A percentile compares a stretch with the other conserved stretches of the same genome.
Conservation (phyloP, 2,329 filamentous ascomycete species). For the Colletotrichum sp. region DNA sequence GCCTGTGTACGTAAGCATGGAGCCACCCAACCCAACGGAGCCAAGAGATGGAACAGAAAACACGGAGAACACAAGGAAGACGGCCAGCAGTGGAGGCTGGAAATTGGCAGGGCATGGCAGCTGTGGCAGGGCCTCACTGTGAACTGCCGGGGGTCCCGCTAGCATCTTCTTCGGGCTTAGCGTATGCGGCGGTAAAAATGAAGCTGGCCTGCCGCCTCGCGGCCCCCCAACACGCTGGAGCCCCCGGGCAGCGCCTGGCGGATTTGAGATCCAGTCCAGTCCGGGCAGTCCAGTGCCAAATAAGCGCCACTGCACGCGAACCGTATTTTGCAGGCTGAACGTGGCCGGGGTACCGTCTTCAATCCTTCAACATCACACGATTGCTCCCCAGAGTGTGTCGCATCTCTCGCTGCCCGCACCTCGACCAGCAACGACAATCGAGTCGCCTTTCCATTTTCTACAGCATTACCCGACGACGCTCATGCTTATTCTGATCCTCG, state of each 20-base stretch:
- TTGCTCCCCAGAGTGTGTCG: slow-evolving; percentile 11
- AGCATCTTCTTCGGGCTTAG: slow-evolving; percentile 1
- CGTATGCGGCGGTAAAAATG: not conserved
- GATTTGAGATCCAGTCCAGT: slow-evolving; percentile 11
- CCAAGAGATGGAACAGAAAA: not conserved
- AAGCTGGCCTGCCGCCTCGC: slow-evolving; percentile 8
- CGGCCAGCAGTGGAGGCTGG: not conserved
- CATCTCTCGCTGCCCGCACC: slow-evolving; percentile 9
- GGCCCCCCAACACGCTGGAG: not conserved
- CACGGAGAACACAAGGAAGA: not conserved
- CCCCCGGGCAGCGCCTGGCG: not conserved
- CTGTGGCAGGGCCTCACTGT: not conserved
- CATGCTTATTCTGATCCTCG: not conserved
- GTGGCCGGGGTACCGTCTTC: slow-evolving; percentile 19
- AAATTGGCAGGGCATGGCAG: not conserved
- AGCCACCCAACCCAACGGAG: not conserved
- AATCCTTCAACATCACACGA: slow-evolving; percentile 25
- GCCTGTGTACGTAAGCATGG: not conserved
- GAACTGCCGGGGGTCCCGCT: slow-evolving; percentile 17
- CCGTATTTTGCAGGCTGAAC: slow-evolving; percentile 21
- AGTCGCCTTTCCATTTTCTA: not conserved
- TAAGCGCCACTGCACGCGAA: slow-evolving; percentile 22
- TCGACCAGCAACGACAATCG: not conserved
- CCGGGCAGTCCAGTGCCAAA: slow-evolving; percentile 1
- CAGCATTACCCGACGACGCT: not conserved